phyloP scores from a whole-genome alignment of 768 basidiomycete species.

The Cystofilobasidium ferigula region DNA sequence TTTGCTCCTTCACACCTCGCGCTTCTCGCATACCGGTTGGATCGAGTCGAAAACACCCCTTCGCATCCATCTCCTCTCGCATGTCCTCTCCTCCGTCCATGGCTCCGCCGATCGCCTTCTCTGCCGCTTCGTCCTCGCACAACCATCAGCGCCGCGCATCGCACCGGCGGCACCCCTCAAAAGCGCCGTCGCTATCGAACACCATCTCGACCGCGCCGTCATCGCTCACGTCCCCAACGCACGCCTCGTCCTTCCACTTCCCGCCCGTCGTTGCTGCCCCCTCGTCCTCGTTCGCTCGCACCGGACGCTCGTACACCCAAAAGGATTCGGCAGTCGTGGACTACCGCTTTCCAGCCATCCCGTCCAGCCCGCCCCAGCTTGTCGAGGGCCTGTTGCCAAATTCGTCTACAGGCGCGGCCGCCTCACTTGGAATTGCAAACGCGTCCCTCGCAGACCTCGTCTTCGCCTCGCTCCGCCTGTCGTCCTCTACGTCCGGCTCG shows the following conservation, averaged over 20 bases:
- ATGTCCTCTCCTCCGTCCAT: neutral
- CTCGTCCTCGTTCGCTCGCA: neutral
- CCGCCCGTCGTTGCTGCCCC: neutral
- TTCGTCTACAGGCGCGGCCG: no score
- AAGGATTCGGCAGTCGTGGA: neutral
- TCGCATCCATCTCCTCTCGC: neutral
- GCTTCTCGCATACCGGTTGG: neutral
- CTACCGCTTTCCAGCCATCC: neutral
- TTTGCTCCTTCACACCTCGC: neutral
- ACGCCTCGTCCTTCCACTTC: neutral
- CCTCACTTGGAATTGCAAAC: neutral
- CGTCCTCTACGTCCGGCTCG: neutral
- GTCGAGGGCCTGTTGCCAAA: neutral
- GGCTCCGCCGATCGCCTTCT: neutral
- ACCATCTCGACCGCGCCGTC: neutral
- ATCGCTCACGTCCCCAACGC: neutral
- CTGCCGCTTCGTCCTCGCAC: no score
- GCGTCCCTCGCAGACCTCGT: neutral
- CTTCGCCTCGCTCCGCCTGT: neutral
- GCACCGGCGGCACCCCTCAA: neutral
- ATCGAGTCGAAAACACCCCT: neutral
- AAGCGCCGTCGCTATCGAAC: neutral
- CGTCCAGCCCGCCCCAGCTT: neutral
- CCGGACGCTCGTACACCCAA: neutral
- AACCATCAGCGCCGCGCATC: neutral